Conservation (phyloP, 2,329 filamentous ascomycete species). For the Phyllosticta citribraziliensis region DNA sequence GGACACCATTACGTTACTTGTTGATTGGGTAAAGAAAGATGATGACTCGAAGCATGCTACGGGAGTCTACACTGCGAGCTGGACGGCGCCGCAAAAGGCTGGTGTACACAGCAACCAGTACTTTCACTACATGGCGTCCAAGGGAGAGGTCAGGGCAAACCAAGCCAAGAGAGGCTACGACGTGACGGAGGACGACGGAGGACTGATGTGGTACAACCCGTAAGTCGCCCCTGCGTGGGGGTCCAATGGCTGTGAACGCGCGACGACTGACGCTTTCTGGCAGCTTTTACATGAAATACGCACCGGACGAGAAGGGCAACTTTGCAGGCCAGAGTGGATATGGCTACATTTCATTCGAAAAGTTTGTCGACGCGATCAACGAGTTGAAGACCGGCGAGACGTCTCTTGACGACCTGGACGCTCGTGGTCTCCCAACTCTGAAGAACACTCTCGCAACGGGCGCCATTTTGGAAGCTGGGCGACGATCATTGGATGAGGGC, state of each 20-base stretch:
- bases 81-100: constrained; percentile 86
- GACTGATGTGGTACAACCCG: constrained; percentile 80
- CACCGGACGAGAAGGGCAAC: constrained; percentile 89
- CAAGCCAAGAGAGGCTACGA: constrained; percentile 94
- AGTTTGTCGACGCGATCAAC: constrained; percentile 82
- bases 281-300: constrained; percentile 85
- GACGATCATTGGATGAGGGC: constrained; percentile 74
- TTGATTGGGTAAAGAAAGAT: constrained; percentile 71
- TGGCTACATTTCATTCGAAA: constrained; percentile 90
- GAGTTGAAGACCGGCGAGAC: constrained; percentile 64
- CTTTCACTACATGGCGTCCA: constrained; percentile 83
- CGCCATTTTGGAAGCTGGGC: constrained; percentile 80
- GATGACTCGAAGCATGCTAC: constrained; percentile 65
- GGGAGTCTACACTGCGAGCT: constrained; percentile 85
- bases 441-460: constrained; percentile 86
- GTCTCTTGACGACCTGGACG: constrained; percentile 67
- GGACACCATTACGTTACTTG: constrained; percentile 84
- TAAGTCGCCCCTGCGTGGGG: constrained; percentile 27
- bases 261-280: not conserved
- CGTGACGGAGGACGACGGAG: constrained; percentile 69
- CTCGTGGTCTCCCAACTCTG: constrained; percentile 71
- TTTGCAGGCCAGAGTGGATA: constrained; percentile 87
- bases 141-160: constrained; percentile 80
- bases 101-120: constrained; percentile 97
- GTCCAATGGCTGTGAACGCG: not conserved